Evolutionary conservation across 2,329 filamentous ascomycete genomes (phyloP), one percentile per base, ranked within the genome.

Genomic region (Curvularia lunata): DNA sequence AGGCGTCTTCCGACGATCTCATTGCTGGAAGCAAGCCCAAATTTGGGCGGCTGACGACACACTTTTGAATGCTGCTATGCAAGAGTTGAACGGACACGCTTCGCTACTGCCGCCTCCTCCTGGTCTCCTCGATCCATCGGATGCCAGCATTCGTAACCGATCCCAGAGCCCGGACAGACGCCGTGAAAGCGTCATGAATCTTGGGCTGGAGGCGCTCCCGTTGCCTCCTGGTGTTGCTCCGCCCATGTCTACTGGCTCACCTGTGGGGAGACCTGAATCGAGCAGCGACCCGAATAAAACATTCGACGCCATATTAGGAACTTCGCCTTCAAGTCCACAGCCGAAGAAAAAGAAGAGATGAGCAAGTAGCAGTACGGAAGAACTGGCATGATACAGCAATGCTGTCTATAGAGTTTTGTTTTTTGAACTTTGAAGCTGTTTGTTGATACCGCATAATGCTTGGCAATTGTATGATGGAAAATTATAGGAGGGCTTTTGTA

Each of bases 21-120:
- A 91, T 70, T 90, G 88, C 75, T 91, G 88, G 88, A 77, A 82
- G 56, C 81, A 84, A 66, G 88, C 87, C 3, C 82, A 85, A 64
- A 80, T 83, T 64, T 90, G 88, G 88, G 81, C 81, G 8, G 77
- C 79, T 10, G 64, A 72, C 43, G 74, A 74, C 46, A 69, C 61
- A 0, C 48, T 76, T 21, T 59, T 77, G 30, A 69, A 69, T 10
- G 73, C 72, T 5, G 75, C 75, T 3, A 73, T 76, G 61, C 65
- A 73, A 18, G 75, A 78, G 43, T 54, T 74, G 32, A 69, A 69
- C 30, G 66, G 69, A 10, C 60, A 68, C 16, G 66, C 68, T 18
- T 57, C 67, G 12, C 72, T 73, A 16, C 66, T 77, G 9, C 71
- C 71, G 10, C 69, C 74, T 21, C 73, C 74, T 6, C 71, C 73